These are phyloP conservation scores for Coemansia sp. DNA, from an alignment of 192 early-diverging fungal species.

Conservation along the genomic window DNA sequence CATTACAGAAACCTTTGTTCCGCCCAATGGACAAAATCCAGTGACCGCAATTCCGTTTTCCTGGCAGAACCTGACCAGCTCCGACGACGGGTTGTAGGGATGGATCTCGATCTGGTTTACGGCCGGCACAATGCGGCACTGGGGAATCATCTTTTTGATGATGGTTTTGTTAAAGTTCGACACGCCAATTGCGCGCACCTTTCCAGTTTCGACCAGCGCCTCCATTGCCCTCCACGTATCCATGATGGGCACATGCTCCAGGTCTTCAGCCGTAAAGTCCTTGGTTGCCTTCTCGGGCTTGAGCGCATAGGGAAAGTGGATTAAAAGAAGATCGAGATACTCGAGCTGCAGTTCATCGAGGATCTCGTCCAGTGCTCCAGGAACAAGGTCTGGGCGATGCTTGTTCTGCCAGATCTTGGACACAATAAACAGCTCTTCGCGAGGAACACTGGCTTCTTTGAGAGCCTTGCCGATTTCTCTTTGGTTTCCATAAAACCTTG, in stretches of 20 bases:
- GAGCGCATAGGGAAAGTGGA: slow-evolving; percentile 81
- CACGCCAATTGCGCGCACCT: slow-evolving; percentile 79
- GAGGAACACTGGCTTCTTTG: slow-evolving; percentile 56
- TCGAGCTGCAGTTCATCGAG: slow-evolving; percentile 66
- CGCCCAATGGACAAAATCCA: slow-evolving; percentile 77
- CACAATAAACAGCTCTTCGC: slow-evolving; percentile 76
- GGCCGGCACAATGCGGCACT: slow-evolving; percentile 69
- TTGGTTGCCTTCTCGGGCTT: slow-evolving; percentile 33
- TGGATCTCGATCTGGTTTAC: slow-evolving; percentile 87
- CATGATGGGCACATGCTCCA: slow-evolving; percentile 58
- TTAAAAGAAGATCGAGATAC: slow-evolving; percentile 80
- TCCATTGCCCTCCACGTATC: slow-evolving; percentile 86
- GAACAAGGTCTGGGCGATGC: slow-evolving; percentile 64
- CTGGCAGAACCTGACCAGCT: slow-evolving; percentile 64
- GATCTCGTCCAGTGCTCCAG: slow-evolving; percentile 60
- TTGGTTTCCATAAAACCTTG: slow-evolving; percentile 71
- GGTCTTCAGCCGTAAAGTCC: slow-evolving; percentile 34
- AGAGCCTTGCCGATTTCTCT: slow-evolving; percentile 73
- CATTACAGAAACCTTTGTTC: slow-evolving; percentile 29
- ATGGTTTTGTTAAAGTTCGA: slow-evolving; percentile 70
- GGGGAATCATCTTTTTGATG: slow-evolving; percentile 64
- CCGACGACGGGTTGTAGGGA: slow-evolving; percentile 59
- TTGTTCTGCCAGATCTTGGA: slow-evolving; percentile 73
- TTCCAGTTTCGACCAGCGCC: slow-evolving; percentile 63
- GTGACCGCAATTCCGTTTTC: slow-evolving; percentile 66